A percentile compares a stretch with the other conserved stretches of the same genome.
These are phyloP conservation scores for Gonapodya sp. DNA, from an alignment of 192 early-diverging fungal genomes.

Conservation along the genomic window DNA sequence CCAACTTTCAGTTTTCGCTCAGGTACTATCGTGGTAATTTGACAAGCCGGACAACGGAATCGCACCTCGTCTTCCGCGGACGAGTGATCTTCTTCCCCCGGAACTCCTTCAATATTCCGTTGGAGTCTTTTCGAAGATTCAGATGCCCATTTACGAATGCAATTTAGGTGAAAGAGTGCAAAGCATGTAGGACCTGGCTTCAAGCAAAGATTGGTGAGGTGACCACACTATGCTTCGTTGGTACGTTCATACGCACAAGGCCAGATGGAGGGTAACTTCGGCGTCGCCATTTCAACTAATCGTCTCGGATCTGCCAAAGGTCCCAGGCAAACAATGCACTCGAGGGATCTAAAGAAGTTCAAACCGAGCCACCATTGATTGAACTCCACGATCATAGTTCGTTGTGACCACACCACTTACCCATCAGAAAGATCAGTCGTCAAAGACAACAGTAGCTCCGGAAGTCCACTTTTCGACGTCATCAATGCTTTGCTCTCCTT, in stretches of 20 bases:
- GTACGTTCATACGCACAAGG: too few relatives aligned
- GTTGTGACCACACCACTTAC: too few relatives aligned
- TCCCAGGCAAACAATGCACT: background rate
- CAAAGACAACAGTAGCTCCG: background rate
- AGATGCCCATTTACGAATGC: background rate
- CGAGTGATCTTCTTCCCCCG: too few relatives aligned
- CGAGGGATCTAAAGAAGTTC: slow-evolving; percentile 3
- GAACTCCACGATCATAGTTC: too few relatives aligned
- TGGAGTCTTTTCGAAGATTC: too few relatives aligned
- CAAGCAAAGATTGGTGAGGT: too few relatives aligned
- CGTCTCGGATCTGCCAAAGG: background rate
- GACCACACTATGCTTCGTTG: too few relatives aligned
- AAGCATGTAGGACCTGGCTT: background rate
- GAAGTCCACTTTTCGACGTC: background rate
- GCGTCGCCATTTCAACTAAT: background rate
- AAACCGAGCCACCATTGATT: too few relatives aligned
- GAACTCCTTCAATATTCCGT: background rate
- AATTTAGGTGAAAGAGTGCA: background rate
- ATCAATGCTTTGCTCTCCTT: too few relatives aligned
- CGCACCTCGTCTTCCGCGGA: background rate
- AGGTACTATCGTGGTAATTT: background rate
- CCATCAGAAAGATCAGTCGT: too few relatives aligned
- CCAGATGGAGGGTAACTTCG: background rate
- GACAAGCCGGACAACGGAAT: background rate
- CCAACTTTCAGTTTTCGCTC: background rate